Evolutionary conservation across 1,139 yeast species (phyloP).

Genomic region (Meyerozyma athensensis): DNA sequence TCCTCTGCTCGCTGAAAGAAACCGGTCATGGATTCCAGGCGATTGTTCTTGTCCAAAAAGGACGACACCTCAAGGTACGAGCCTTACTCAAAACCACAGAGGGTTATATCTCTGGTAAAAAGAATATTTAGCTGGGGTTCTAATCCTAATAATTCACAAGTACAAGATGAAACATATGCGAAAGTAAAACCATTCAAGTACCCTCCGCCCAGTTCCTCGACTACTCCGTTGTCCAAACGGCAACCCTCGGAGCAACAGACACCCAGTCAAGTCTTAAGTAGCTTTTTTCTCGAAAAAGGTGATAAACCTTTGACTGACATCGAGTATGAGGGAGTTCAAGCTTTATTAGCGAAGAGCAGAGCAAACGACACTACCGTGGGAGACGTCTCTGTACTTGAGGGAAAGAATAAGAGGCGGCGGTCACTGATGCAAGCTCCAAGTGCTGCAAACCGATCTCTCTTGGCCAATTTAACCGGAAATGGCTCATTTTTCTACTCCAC

Average conservation of each 20-base stretch:
- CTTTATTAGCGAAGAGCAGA: constrained; percentile 38
- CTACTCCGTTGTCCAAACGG: neutral
- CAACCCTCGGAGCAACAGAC: constrained; percentile 7
- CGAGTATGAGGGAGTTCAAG: constrained; percentile 80
- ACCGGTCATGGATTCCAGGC: neutral
- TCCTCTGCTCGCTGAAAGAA: neutral
- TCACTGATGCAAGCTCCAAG: neutral
- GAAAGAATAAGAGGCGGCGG: neutral
- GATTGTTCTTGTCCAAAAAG: neutral
- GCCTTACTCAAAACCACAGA: constrained; percentile 1
- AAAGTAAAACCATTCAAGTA: neutral
- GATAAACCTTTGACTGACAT: constrained; percentile 65
- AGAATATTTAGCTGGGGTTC: constrained; percentile 1
- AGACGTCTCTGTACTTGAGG: neutral
- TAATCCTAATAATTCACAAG: neutral
- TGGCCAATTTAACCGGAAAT: neutral
- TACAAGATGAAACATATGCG: neutral
- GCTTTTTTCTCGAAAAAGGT: constrained; percentile 75
- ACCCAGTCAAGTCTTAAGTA: constrained; percentile 59
- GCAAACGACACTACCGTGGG: constrained; percentile 4
- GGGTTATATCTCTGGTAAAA: neutral
- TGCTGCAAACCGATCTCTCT: neutral
- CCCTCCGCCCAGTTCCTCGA: neutral
- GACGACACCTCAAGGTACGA: neutral
- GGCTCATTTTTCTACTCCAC: constrained; percentile 2